These are phyloP conservation scores for Yamadazyma jaroonii DNA, from an alignment of 1,139 yeast genomes.

Conservation along the genomic window DNA sequence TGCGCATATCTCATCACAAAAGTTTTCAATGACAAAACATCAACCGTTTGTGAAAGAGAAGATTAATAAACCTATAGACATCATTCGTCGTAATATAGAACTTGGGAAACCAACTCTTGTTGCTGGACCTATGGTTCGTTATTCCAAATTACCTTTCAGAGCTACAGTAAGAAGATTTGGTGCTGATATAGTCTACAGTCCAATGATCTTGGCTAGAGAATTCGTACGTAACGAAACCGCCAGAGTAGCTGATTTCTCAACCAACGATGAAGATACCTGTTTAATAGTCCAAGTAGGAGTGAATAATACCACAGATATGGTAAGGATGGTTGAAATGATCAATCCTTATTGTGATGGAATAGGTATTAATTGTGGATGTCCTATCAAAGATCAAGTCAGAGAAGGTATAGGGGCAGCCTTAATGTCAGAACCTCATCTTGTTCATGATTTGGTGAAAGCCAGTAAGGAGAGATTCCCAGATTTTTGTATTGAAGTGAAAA, in stretches of 20 bases:
- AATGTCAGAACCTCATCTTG: conserved; percentile 79
- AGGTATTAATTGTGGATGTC: conserved; percentile 97
- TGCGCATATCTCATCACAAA: not conserved
- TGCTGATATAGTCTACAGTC: conserved; percentile 85
- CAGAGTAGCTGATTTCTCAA: conserved; percentile 78
- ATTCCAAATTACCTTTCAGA: conserved; percentile 90
- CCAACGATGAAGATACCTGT: conserved; percentile 65
- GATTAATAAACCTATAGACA: conserved; percentile 13
- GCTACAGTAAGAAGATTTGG: conserved; percentile 71
- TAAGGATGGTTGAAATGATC: conserved; percentile 85
- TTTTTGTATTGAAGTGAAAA: conserved; percentile 84
- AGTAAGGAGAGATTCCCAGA: conserved; percentile 76
- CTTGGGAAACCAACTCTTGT: conserved; percentile 62
- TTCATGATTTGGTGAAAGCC: conserved; percentile 78
- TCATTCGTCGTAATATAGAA: conserved; percentile 24
- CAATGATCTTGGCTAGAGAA: conserved; percentile 95
- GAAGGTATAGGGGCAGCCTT: conserved; percentile 98
- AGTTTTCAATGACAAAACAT: conserved; percentile 2
- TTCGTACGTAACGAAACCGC: conserved; percentile 86
- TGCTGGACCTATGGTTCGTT: conserved; percentile 97
- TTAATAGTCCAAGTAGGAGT: conserved; percentile 91
- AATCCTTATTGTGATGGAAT: conserved; percentile 89
- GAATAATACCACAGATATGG: conserved; percentile 78
- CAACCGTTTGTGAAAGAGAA: conserved; percentile 2
- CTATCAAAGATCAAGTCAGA: conserved; percentile 88